These are phyloP conservation scores for Coelastrella sp. DNA, from an alignment of 139 green algal species.

Conservation along the genomic window DNA sequence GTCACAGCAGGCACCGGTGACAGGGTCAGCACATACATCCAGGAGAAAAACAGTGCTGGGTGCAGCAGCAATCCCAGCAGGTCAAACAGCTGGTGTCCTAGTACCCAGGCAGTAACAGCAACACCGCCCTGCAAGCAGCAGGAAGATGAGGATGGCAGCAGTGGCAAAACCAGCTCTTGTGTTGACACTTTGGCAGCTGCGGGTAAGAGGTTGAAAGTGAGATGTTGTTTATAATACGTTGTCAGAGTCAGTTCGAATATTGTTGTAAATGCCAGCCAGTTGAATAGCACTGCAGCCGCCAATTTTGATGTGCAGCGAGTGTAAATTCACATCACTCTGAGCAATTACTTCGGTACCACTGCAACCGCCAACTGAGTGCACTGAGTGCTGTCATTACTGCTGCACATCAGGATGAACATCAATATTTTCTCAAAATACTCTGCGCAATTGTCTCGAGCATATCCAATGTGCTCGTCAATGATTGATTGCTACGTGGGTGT, in stretches of 20 bases:
- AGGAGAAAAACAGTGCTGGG: not conserved
- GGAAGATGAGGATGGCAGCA: not conserved
- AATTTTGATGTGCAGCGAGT: not conserved
- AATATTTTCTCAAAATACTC: too few relatives aligned
- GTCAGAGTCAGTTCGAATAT: too few relatives aligned
- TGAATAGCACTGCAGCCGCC: not conserved
- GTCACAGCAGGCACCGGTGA: not conserved
- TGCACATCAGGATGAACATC: too few relatives aligned
- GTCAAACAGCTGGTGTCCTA: constrained; percentile 38
- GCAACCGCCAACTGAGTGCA: not conserved
- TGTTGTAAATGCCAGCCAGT: not conserved
- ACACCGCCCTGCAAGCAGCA: constrained; percentile 16
- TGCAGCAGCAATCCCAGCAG: constrained; percentile 24
- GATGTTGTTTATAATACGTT: too few relatives aligned
- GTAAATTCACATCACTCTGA: not conserved
- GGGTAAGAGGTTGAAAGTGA: not conserved
- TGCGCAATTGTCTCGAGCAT: too few relatives aligned
- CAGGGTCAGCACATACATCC: constrained; percentile 33
- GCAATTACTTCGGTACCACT: too few relatives aligned
- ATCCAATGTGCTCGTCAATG: too few relatives aligned
- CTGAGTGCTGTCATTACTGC: not conserved
- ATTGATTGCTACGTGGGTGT: too few relatives aligned
- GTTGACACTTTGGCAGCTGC: too few relatives aligned
- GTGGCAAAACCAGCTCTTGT: not conserved
- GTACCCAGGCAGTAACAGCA: not conserved